Evolutionary conservation across 2,329 filamentous ascomycete genomes (phyloP), one percentile per base, ranked within the genome.

Genomic region (Blastomyces parvus): DNA sequence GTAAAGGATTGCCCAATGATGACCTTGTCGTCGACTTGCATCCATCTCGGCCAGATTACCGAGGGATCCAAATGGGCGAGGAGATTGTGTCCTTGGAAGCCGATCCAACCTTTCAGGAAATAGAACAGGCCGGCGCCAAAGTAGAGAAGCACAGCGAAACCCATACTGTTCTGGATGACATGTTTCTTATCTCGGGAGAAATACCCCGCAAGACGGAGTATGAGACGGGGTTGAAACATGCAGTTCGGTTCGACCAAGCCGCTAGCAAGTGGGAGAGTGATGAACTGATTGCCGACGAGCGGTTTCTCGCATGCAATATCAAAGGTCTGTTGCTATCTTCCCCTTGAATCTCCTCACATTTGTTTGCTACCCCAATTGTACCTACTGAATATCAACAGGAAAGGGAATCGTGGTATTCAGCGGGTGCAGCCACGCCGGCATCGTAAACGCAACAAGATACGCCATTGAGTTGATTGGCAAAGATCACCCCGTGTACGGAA

Each of bases 341-440:
- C 44, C 19, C 11, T 27, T 60, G 27, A 30, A n/a, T 38, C n/a
- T n/a, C 40, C 9, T 44, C 3, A 27, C 33, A 19, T 30, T 55
- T 60, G 33, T 30, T 55, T 60, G 33, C 11, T 38, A 22, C 38
- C 27, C 8, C 7, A 19, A 59, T n/a, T 2, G 13, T 33, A 38
- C 36, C 36, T 13, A 11, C 36, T 38, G 13, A 38, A 22, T 13
- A n/a, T 38, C 27, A 58, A 0, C 61, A 81, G 80, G 72, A 14
- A 81, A 79, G 65, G 82, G 82, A 0, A 74, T 84, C 2, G 79
- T 84, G 1, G 73, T 84, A 25, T 82, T 84, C 68, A 83, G 82
- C 0, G 82, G 82, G 13, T 84, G 82, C 71, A 82, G 79, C 66
- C 82, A 84, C 63, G 80, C 82, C 0, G 82, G 82, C 0, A 79